Base-by-base conservation (phyloP, 1,284 basidiomycete genomes). In the Austroboletus novae-zelandiae region DNA sequence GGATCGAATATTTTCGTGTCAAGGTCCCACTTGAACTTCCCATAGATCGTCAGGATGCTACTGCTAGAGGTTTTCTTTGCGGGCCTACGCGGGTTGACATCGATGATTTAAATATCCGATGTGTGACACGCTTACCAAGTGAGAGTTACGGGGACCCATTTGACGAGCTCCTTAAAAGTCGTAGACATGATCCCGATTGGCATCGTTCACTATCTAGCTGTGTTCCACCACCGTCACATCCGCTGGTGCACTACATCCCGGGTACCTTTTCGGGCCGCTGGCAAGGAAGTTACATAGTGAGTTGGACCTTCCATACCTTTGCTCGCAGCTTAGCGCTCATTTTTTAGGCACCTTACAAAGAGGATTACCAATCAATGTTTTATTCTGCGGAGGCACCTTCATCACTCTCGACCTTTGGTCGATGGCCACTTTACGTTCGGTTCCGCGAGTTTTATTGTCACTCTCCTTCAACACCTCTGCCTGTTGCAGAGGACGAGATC, bases 11-110 rank as follows among this genome's bases (percentile, higher is more conserved):
- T 34, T 55, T 61, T 17, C 57, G 43, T 29, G 66, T 73, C n/a
- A 53, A 50, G 17, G 61, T 72, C 18, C 75, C 78, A 3, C 58
- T 62, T 1, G 71, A 75, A 57, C 54, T 79, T 27, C 67, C 60
- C 17, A 50, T 47, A 17, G 61, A 53, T 50, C 60, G 58, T 43
- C 55, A 52, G 45, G 61, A 55, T 57, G 62, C 62, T 32, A 53
- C 53, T 54, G 58, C 39, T 36, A 64, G 47, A 46, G 57, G 54
- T 50, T 62, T 49, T 17, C 42, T 54, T 57, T 67, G 9, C 5
- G 78, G 75, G 1, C 71, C 72, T 6, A 76, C 76, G 9, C 59
- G 61, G 20, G 74, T 74, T 20, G 79, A 83, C 46, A 61, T 79
- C 45, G 61, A 69, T 27, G 55, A 72, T 42, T 78, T 75, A 41